phyloP scores from a whole-genome alignment of 306 rosid genomes.

The Rosa chinensis region DNA sequence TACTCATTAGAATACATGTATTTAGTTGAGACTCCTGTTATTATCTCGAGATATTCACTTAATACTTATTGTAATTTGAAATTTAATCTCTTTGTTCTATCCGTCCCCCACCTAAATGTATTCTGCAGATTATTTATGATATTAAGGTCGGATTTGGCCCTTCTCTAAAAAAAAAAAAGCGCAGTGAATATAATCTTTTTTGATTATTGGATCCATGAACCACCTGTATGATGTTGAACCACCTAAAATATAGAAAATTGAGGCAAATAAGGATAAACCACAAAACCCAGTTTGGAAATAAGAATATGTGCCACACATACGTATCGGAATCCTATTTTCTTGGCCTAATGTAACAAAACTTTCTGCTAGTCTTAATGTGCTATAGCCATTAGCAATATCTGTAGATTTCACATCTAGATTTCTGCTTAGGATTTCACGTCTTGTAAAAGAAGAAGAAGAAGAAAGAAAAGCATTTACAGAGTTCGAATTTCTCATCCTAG shows the following conservation, averaged over 20 bases:
- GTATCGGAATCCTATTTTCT: neutral
- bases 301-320: neutral
- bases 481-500: neutral
- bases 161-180: too few species aligned
- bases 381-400: neutral
- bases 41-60: too few species aligned
- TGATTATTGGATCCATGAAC: too few species aligned
- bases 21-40: too few species aligned
- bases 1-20: too few species aligned
- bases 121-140: too few species aligned
- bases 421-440: neutral
- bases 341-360: neutral
- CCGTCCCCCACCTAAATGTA: too few species aligned
- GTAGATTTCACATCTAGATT: neutral
- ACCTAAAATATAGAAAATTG: neutral
- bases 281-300: neutral
- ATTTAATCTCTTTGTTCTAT: too few species aligned
- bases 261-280: neutral
- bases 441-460: neutral
- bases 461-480: neutral
- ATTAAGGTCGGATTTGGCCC: too few species aligned
- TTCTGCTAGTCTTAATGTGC: neutral
- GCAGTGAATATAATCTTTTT: too few species aligned
- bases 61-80: too few species aligned
- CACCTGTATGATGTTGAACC: neutral